These are phyloP conservation scores for Crassisporium funariophilum DNA, from an alignment of 768 basidiomycete genomes.

Conservation along the genomic window DNA sequence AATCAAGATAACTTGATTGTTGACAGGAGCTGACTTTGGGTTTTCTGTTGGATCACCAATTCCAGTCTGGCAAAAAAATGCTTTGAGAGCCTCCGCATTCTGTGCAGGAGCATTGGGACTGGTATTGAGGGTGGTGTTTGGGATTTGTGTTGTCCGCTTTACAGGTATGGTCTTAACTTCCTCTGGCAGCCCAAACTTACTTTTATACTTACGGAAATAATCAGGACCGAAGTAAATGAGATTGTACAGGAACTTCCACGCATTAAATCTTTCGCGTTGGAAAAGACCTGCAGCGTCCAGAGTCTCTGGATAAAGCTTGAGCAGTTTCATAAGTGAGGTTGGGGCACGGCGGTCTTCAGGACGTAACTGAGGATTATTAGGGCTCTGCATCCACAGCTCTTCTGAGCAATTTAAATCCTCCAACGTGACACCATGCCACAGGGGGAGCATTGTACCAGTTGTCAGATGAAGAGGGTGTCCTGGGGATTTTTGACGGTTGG, in stretches of 20 bases:
- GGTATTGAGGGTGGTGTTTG: slow-evolving; percentile 21
- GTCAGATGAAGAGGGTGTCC: slow-evolving; percentile 34
- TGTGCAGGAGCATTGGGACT: slow-evolving; percentile 21
- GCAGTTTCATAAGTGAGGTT: slow-evolving; percentile 14
- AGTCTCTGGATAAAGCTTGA: slow-evolving; percentile 21
- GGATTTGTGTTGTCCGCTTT: slow-evolving; percentile 18
- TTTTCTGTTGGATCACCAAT: slow-evolving; percentile 25
- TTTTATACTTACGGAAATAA: slow-evolving; percentile 22
- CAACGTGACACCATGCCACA: slow-evolving; percentile 22
- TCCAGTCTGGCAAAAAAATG: slow-evolving; percentile 21
- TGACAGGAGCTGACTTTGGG: slow-evolving; percentile 3
- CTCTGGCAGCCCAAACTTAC: slow-evolving; percentile 21
- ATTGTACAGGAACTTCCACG: slow-evolving; percentile 29
- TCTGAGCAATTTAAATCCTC: slow-evolving; percentile 33
- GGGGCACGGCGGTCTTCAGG: slow-evolving; percentile 2
- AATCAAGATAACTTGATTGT: slow-evolving; percentile 22
- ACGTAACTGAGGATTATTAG: slow-evolving; percentile 20
- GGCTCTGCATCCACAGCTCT: slow-evolving; percentile 33
- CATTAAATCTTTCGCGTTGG: slow-evolving; percentile 24
- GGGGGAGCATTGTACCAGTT: slow-evolving; percentile 30
- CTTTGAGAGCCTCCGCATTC: slow-evolving; percentile 21
- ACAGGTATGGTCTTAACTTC: slow-evolving; percentile 27
- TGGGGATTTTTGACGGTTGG: slow-evolving; percentile 31
- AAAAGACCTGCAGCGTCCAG: slow-evolving; percentile 16
- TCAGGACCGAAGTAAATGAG: slow-evolving; percentile 28